Percentiles rank a stretch among this genome's conserved stretches.
These are phyloP conservation scores for Helotiales sp. DNA, from an alignment of 2,329 filamentous ascomycete species.

Conservation along the genomic window DNA sequence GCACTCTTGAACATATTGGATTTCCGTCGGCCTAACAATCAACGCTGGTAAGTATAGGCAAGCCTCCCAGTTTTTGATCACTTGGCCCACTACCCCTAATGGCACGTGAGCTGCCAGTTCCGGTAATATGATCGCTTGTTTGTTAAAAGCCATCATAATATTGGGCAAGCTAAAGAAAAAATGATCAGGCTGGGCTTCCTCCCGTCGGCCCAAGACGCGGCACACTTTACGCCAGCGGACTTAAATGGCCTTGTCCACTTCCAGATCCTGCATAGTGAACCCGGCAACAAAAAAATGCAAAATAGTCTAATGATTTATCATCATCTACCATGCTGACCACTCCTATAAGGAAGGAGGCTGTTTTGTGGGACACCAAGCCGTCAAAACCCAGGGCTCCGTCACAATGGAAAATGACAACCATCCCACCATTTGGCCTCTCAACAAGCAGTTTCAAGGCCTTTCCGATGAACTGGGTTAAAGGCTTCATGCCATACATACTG, in stretches of 20 bases:
- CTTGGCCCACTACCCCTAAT: conserved; percentile 32
- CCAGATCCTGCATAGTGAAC: conserved; percentile 44
- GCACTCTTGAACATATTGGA: conserved; percentile 59
- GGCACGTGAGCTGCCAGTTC: conserved; percentile 51
- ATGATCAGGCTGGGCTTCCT: conserved; percentile 44
- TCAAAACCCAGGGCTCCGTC: conserved; percentile 50
- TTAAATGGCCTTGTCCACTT: conserved; percentile 42
- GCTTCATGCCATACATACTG: conserved; percentile 65
- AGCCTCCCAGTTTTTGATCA: conserved; percentile 59
- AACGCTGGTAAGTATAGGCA: conserved; percentile 49
- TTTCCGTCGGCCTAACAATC: conserved; percentile 52
- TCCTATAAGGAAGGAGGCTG: conserved; percentile 53
- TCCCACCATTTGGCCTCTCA: conserved; percentile 45
- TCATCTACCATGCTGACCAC: conserved; percentile 50
- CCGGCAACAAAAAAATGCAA: conserved; percentile 59
- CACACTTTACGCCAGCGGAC: conserved; percentile 57
- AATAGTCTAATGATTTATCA: conserved; percentile 53
- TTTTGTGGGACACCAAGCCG: conserved; percentile 54
- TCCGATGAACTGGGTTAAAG: conserved; percentile 52
- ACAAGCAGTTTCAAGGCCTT: conserved; percentile 54
- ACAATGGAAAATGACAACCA: conserved; percentile 63
- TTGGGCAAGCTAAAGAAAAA: conserved; percentile 50
- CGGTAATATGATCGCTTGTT: conserved; percentile 49
- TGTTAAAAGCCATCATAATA: conserved; percentile 57
- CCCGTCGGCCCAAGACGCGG: conserved; percentile 50